Evolutionary conservation across 176 grass and related monocot species (phyloP).

Genomic region (Carex myosuroides): DNA sequence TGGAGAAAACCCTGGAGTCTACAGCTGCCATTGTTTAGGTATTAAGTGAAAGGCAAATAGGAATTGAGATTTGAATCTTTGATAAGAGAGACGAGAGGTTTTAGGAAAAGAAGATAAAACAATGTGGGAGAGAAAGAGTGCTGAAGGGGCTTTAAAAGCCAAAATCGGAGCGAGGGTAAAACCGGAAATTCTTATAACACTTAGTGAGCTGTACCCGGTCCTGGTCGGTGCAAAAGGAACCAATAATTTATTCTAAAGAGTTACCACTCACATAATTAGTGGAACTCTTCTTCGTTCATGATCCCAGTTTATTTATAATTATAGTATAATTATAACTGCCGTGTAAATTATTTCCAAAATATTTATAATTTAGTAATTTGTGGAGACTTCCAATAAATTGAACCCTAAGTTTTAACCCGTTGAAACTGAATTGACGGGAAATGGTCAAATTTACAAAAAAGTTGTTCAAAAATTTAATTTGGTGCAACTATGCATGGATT

Average conservation of each 20-base stretch:
- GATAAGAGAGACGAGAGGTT: constrained; percentile 13
- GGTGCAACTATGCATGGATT: neutral
- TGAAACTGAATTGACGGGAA: neutral
- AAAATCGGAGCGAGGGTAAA: neutral
- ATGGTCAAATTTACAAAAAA: neutral
- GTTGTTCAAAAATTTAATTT: neutral
- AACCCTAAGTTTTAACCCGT: neutral
- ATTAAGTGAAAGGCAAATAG: neutral
- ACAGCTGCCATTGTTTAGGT: constrained; percentile 34
- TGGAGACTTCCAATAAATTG: no score
- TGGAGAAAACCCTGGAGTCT: constrained; percentile 1
- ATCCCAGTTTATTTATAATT: neutral
- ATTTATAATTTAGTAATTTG: neutral
- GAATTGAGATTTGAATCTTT: neutral
- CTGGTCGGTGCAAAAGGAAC: neutral
- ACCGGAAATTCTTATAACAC: neutral
- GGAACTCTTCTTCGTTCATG: neutral
- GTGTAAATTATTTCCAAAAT: neutral
- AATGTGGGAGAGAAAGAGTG: neutral
- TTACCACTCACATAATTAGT: neutral
- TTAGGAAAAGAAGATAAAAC: neutral
- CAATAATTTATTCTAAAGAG: neutral
- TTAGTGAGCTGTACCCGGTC: neutral
- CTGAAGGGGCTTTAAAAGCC: neutral
- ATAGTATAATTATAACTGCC: neutral